Conservation (phyloP, 2,329 filamentous ascomycete genomes). For the Uncinocarpus reesii region DNA sequence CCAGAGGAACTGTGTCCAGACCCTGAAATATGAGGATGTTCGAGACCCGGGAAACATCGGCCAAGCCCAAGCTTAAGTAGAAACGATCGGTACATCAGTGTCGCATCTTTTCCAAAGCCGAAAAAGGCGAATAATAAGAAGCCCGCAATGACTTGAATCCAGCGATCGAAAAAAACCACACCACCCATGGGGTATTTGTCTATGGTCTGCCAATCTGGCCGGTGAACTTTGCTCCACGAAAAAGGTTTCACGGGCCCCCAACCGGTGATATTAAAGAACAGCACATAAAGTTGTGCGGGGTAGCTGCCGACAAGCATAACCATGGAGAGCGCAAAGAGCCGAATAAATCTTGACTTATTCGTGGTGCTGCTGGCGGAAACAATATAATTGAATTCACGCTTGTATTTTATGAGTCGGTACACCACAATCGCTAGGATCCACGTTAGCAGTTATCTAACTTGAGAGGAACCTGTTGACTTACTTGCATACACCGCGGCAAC, state of each 20-base stretch:
- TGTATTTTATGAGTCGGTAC: constrained; percentile 51
- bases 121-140: constrained; percentile 54
- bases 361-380: constrained; percentile 44
- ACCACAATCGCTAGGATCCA: constrained; percentile 45
- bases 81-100: constrained; percentile 43
- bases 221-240: constrained; percentile 46
- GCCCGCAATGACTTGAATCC: constrained; percentile 46
- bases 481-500: constrained; percentile 48
- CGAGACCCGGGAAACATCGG: constrained; percentile 24
- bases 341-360: constrained; percentile 51
- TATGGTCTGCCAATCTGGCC: constrained; percentile 42
- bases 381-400: constrained; percentile 47
- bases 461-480: constrained; percentile 25
- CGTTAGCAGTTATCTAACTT: constrained; percentile 12
- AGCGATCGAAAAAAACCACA: constrained; percentile 44
- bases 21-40: constrained; percentile 16
- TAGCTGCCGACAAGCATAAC: constrained; percentile 47
- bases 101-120: constrained; percentile 53
- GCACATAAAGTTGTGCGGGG: constrained; percentile 44
- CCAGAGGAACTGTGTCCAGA: constrained; percentile 11
- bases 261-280: constrained; percentile 36
- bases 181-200: constrained; percentile 39
- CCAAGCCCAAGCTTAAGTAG: constrained; percentile 36
- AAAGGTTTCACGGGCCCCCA: constrained; percentile 35
- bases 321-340: constrained; percentile 42